phyloP scores from a whole-genome alignment of 1,284 basidiomycete genomes.

The Rhodotorula sp. region DNA sequence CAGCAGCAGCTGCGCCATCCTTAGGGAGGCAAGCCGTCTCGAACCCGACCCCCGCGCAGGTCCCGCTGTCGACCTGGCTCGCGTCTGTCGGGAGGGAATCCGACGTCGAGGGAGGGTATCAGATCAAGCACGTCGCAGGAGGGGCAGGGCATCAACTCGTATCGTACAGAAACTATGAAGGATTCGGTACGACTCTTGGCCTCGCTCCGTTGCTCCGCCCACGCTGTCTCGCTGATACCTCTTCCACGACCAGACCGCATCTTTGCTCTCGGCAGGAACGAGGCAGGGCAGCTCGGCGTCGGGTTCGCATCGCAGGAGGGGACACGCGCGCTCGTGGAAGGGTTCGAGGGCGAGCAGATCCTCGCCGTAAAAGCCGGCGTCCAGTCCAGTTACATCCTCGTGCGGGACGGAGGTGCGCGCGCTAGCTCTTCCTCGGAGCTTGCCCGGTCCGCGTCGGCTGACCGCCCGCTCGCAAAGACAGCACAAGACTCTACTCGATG shows the following conservation, averaged over 20 bases:
- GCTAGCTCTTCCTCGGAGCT: not conserved
- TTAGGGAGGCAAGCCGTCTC: conserved; percentile 19
- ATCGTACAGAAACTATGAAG: conserved; percentile 26
- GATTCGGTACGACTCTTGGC: not conserved
- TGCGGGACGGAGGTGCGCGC: conserved; percentile 25
- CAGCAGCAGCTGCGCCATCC: not conserved
- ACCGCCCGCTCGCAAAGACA: conserved; percentile 10
- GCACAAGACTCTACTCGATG: conserved; percentile 25
- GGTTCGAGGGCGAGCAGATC: conserved; percentile 33
- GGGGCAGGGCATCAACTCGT: conserved; percentile 35
- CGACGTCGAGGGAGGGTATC: conserved; percentile 12
- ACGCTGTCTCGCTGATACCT: not conserved
- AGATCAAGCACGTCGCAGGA: conserved; percentile 11
- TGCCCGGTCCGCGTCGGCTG: too few relatives aligned
- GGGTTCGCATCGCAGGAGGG: conserved; percentile 43
- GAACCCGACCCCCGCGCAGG: conserved; percentile 25
- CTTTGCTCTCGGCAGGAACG: conserved; percentile 42
- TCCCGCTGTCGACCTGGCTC: conserved; percentile 31
- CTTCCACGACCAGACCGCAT: conserved; percentile 23
- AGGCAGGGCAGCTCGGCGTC: conserved; percentile 41
- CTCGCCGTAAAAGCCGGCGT: conserved; percentile 8
- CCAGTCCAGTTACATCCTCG: conserved; percentile 30
- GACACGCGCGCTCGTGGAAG: conserved; percentile 42
- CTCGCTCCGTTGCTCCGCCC: too few relatives aligned
- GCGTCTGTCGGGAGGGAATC: conserved; percentile 28